Conservation (phyloP, 2,329 filamentous ascomycete genomes). For the Sclerotinia borealis region DNA sequence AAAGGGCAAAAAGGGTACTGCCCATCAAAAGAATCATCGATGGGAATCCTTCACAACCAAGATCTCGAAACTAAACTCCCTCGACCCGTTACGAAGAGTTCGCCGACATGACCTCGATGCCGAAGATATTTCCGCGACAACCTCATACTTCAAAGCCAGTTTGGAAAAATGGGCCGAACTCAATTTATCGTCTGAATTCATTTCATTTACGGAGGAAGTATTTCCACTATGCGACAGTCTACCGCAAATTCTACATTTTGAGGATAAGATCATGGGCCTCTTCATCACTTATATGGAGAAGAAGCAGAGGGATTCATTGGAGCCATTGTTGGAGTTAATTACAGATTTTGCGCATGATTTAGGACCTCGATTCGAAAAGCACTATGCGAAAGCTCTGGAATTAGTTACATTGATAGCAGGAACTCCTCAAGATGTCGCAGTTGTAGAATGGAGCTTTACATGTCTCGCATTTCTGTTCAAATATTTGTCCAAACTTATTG, state of each 20-base stretch:
- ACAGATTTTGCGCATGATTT: slow-evolving; percentile 94
- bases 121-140: slow-evolving; percentile 66
- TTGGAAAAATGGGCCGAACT: slow-evolving; percentile 87
- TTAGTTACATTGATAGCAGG: slow-evolving; percentile 74
- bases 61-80: slow-evolving; percentile 78
- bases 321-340: slow-evolving; percentile 81
- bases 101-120: slow-evolving; percentile 78
- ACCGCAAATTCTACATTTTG: slow-evolving; percentile 85
- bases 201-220: slow-evolving; percentile 68
- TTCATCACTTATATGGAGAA: slow-evolving; percentile 71
- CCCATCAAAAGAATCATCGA: slow-evolving; percentile 74
- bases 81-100: slow-evolving; percentile 88
- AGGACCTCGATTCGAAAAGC: slow-evolving; percentile 78
- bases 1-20: slow-evolving; percentile 64
- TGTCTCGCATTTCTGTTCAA: slow-evolving; percentile 96
- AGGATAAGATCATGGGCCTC: slow-evolving; percentile 74
- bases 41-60: slow-evolving; percentile 90
- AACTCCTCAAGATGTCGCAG: slow-evolving; percentile 70
- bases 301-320: slow-evolving; percentile 72
- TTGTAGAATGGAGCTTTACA: slow-evolving; percentile 97
- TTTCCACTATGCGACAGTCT: slow-evolving; percentile 80
- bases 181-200: slow-evolving; percentile 80
- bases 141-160: slow-evolving; percentile 81
- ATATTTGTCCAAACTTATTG: slow-evolving; percentile 81
- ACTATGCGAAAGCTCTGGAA: slow-evolving; percentile 70